Base-by-base conservation (phyloP, 164 flowering plant species). In the Nymphaea colorata region DNA sequence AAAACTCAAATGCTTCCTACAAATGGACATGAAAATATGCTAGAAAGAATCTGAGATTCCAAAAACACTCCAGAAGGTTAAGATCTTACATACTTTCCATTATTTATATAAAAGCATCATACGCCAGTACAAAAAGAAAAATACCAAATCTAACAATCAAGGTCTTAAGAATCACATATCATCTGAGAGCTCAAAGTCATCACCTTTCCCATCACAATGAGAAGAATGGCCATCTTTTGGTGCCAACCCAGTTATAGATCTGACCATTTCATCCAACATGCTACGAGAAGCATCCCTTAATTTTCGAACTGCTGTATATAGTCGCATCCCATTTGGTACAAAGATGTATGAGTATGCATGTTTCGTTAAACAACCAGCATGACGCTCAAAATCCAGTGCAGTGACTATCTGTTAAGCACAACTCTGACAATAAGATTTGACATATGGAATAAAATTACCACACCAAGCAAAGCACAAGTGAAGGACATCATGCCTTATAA, bases 311-410 rank as follows among this genome's bases (percentile, higher is more conserved):
- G 86, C 79, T 66, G 85, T 85, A 59, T 77, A 78, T 0, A 88
- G 83, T 53, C 79, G 78, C 18, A 69, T 80, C 42, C 90, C 90
- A 78, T 80, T 85, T 51, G 84, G 88, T 67, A 88, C 66, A 67
- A 72, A 76, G 25, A 83, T 86, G 64, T 82, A 75, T 41, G 84
- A 82, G 1, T 82, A 76, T n/a, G 91, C 81, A 64, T 81, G 82
- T 67, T 78, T 87, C 71, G 85, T 81, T 69, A 68, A 44, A 72
- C 84, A 80, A 61, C 86, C 77, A 4, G 94, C 91, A 83, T 88
- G 94, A 41, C 68, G 62, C 81, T 85, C 94, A 75, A 83, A 88
- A 25, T 77, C 61, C 11, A 55, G 61, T 17, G 88, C 85, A 1
- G 80, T 59, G 17, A 88, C 71, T 44, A 83, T 78, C 94, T 88